Conservation (phyloP, 306 rosid genomes). For the Prunus davidiana region DNA sequence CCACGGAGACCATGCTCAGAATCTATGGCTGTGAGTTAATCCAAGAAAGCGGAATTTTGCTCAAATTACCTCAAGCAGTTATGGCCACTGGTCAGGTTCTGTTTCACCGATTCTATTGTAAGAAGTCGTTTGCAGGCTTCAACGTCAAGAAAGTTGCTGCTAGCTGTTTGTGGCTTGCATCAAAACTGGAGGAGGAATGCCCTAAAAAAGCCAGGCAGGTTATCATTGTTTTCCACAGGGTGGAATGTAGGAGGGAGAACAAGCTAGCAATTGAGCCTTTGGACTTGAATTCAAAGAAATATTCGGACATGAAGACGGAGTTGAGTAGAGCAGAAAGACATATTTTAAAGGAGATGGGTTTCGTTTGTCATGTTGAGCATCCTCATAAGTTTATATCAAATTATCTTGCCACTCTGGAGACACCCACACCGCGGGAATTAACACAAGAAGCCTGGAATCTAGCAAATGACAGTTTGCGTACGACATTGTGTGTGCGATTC, state of each 20-base stretch:
- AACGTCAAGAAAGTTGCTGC: conserved; percentile 98
- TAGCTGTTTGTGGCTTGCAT: conserved; percentile 95
- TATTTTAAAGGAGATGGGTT: conserved; percentile 98
- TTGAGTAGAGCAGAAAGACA: conserved; percentile 93
- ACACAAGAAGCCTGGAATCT: conserved; percentile 99
- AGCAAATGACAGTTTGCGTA: conserved; percentile 91
- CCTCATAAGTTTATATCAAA: conserved; percentile 96
- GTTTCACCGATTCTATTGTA: conserved; percentile 91
- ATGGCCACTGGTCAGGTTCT: conserved; percentile 98
- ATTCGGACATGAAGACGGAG: conserved; percentile 72
- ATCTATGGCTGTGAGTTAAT: conserved; percentile 93
- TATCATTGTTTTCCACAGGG: conserved; percentile 81
- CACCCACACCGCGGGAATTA: conserved; percentile 57
- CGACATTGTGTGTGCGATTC: conserved; percentile 89
- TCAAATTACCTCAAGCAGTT: conserved; percentile 81
- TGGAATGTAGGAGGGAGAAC: conserved; percentile 95
- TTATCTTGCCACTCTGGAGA: conserved; percentile 83
- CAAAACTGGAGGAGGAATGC: conserved; percentile 78
- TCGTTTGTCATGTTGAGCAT: conserved; percentile 96
- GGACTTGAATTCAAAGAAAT: conserved; percentile 46
- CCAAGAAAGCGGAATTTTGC: conserved; percentile 95
- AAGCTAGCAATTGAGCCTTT: conserved; percentile 61
- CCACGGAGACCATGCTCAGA: conserved; percentile 75
- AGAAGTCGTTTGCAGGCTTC: conserved; percentile 91
- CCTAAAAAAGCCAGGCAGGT: conserved; percentile 93